Conservation (phyloP, 2,329 filamentous ascomycete genomes). For the Sporothrix schenckii region DNA sequence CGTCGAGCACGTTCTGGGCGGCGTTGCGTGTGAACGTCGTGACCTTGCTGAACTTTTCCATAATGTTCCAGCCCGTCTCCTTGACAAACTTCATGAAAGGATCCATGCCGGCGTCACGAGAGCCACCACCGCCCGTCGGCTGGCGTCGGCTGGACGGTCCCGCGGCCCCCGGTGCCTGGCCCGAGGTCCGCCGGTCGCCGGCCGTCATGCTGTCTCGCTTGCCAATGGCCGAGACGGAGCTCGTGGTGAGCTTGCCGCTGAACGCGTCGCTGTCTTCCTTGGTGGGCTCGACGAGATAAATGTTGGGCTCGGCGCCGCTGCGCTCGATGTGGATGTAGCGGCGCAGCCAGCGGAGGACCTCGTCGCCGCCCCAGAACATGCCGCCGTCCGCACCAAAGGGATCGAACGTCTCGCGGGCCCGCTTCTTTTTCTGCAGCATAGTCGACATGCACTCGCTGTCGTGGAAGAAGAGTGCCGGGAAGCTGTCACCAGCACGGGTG, state of each 20-base stretch:
- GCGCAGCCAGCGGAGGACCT: slow-evolving; percentile 87
- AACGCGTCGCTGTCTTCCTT: slow-evolving; percentile 79
- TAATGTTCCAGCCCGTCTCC: slow-evolving; percentile 91
- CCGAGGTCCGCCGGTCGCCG: slow-evolving; percentile 45
- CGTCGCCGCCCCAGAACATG: slow-evolving; percentile 97
- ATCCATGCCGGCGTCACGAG: slow-evolving; percentile 77
- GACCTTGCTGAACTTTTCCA: slow-evolving; percentile 96
- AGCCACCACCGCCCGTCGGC: background rate
- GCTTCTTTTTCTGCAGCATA: slow-evolving; percentile 87
- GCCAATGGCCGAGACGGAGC: slow-evolving; percentile 50
- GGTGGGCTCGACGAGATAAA: slow-evolving; percentile 86
- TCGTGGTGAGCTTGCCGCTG: slow-evolving; percentile 62
- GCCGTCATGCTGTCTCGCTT: slow-evolving; percentile 44
- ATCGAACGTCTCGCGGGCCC: slow-evolving; percentile 82
- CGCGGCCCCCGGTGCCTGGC: background rate
- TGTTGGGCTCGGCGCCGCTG: slow-evolving; percentile 82
- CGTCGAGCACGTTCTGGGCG: slow-evolving; percentile 88
- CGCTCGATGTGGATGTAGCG: slow-evolving; percentile 81
- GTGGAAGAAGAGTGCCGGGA: slow-evolving; percentile 95
- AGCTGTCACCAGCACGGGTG: slow-evolving; percentile 84
- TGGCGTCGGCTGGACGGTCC: background rate
- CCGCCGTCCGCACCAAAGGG: slow-evolving; percentile 82
- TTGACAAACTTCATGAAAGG: slow-evolving; percentile 92
- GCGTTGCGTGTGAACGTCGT: slow-evolving; percentile 93
- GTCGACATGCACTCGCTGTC: slow-evolving; percentile 96